A percentile compares a stretch with the other conserved stretches of the same genome.
These are phyloP conservation scores for Neurospora africana DNA, from an alignment of 495 filamentous ascomycete genomes.

Conservation along the genomic window DNA sequence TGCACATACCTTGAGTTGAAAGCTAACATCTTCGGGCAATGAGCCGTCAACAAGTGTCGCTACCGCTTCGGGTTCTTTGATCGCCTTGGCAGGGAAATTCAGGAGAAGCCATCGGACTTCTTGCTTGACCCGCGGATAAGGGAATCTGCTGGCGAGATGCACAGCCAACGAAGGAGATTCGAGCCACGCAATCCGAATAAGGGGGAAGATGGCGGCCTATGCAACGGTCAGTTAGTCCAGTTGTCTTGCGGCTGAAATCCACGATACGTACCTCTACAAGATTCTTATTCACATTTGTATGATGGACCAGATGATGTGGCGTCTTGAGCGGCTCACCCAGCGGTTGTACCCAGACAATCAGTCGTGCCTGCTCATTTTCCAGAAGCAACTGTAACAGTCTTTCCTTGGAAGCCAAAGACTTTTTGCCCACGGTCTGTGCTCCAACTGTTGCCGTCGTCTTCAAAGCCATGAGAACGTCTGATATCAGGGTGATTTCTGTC, in stretches of 20 bases:
- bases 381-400: slow-evolving; percentile 66
- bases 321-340: slow-evolving; percentile 47
- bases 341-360: slow-evolving; percentile 85
- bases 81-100: slow-evolving; percentile 70
- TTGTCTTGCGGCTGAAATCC: neutral
- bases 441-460: slow-evolving; percentile 46
- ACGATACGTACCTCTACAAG: slow-evolving; percentile 40
- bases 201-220: slow-evolving; percentile 42
- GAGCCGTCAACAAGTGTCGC: slow-evolving; percentile 67
- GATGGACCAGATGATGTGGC: slow-evolving; percentile 11
- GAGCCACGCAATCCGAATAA: slow-evolving; percentile 73
- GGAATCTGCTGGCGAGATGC: slow-evolving; percentile 69
- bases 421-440: slow-evolving; percentile 40
- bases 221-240: neutral
- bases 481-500: slow-evolving; percentile 74
- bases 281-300: slow-evolving; percentile 24
- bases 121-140: slow-evolving; percentile 55
- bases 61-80: slow-evolving; percentile 68
- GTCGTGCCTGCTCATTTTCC: slow-evolving; percentile 72
- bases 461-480: slow-evolving; percentile 60
- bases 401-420: slow-evolving; percentile 66
- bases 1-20: slow-evolving; percentile 65
- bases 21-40: slow-evolving; percentile 67
- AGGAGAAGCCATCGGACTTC: slow-evolving; percentile 72
- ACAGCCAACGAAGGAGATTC: slow-evolving; percentile 76